Evolutionary conservation across 1,139 yeast genomes (phyloP).

Genomic region (Barnettozyma hawaiiensis): DNA sequence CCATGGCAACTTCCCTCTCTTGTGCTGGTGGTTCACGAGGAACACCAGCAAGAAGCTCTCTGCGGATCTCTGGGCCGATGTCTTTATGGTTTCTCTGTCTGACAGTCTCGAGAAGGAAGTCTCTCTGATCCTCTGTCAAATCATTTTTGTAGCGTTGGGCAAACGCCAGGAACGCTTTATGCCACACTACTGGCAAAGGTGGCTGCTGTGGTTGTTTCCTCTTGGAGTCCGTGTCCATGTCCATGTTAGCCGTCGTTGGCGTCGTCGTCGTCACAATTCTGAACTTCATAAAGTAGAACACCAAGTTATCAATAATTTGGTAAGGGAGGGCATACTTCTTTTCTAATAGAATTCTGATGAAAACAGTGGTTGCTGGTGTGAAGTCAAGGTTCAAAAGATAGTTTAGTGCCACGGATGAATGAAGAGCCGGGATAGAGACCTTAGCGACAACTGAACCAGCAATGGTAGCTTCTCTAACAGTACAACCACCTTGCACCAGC

Average conservation of each 20-base stretch:
- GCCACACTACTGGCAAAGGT: constrained; percentile 94
- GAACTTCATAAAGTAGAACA: constrained; percentile 92
- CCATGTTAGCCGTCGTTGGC: no score
- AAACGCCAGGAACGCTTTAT: constrained; percentile 87
- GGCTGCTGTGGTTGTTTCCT: constrained; percentile 53
- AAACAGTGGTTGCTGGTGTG: constrained; percentile 83
- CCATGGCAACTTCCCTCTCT: constrained; percentile 24
- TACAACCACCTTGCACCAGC: constrained; percentile 74
- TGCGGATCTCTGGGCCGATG: constrained; percentile 90
- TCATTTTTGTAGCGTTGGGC: constrained; percentile 96
- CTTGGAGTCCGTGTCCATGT: constrained; percentile 34
- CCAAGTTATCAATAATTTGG: constrained; percentile 91
- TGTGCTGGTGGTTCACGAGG: constrained; percentile 34
- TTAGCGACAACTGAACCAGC: constrained; percentile 88
- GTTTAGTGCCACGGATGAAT: constrained; percentile 91
- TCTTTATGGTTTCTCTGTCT: constrained; percentile 85
- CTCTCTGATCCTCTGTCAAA: constrained; percentile 95
- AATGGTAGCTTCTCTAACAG: constrained; percentile 90
- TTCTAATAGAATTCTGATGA: constrained; percentile 82
- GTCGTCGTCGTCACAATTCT: constrained; percentile 44
- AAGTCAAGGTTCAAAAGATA: constrained; percentile 81
- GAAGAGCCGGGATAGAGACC: constrained; percentile 89
- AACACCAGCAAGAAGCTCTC: constrained; percentile 84
- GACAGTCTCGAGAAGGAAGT: constrained; percentile 82
- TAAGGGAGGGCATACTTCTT: constrained; percentile 96